phyloP scores from a whole-genome alignment of 1,284 basidiomycete species.

The Rhodotorula sp. region DNA sequence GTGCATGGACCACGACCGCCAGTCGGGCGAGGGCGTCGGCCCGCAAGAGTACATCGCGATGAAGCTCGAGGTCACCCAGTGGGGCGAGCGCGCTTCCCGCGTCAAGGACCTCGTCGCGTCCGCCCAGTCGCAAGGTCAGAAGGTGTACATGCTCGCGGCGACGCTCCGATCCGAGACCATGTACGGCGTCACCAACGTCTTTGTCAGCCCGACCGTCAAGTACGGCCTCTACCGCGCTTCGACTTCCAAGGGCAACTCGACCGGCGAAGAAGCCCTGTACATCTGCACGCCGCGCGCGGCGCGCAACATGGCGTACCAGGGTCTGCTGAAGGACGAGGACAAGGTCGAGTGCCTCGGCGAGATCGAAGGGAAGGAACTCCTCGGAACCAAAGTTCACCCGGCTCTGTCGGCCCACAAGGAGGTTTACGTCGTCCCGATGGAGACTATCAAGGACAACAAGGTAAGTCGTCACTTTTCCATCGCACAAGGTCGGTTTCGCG shows the following conservation, averaged over 20 bases:
- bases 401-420: constrained; percentile 77
- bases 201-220: constrained; percentile 84
- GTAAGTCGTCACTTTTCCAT: constrained; percentile 50
- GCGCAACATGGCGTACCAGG: constrained; percentile 96
- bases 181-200: constrained; percentile 99
- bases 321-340: constrained; percentile 68
- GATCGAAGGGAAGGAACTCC: constrained; percentile 71
- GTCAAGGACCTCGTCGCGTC: constrained; percentile 57
- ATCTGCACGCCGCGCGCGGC: constrained; percentile 86
- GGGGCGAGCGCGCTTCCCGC: constrained; percentile 59
- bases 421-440: constrained; percentile 97
- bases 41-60: constrained; percentile 95
- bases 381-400: constrained; percentile 89
- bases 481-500: too few relatives aligned
- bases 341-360: constrained; percentile 67
- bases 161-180: constrained; percentile 97
- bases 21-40: constrained; percentile 89
- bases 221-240: constrained; percentile 80
- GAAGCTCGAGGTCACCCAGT: constrained; percentile 90
- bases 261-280: constrained; percentile 68
- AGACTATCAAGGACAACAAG: constrained; percentile 90
- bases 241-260: constrained; percentile 54
- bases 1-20: constrained; percentile 99
- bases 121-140: constrained; percentile 62
- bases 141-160: constrained; percentile 88